Evolutionary conservation across 2,329 filamentous ascomycete species (phyloP).

Genomic region (Talaromyces sp.): DNA sequence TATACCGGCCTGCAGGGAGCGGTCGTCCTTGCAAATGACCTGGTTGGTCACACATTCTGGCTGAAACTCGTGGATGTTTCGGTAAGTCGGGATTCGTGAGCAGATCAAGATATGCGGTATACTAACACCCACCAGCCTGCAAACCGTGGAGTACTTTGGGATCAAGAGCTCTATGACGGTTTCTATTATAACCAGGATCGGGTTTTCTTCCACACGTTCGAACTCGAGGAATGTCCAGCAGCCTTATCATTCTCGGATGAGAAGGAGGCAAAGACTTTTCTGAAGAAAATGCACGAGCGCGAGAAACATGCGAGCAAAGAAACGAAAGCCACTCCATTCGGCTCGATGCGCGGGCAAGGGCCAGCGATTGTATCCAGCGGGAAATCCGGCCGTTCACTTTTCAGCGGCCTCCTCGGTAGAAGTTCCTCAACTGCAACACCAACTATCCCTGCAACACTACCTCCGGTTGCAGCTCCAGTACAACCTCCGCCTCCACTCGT

Average conservation of each 20-base stretch:
- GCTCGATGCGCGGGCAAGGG: slow-evolving; percentile 49
- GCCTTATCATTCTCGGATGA: slow-evolving; percentile 92
- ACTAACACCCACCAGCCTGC: slow-evolving; percentile 54
- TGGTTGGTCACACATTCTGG: slow-evolving; percentile 95
- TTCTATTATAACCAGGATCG: slow-evolving; percentile 96
- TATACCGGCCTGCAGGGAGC: slow-evolving; percentile 93
- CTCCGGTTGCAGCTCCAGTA: slow-evolving; percentile 31
- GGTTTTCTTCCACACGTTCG: slow-evolving; percentile 96
- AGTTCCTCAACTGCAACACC: slow-evolving; percentile 14
- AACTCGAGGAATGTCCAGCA: slow-evolving; percentile 86
- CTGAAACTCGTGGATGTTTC: slow-evolving; percentile 96
- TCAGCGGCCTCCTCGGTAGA: slow-evolving; percentile 45
- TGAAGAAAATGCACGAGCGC: slow-evolving; percentile 94
- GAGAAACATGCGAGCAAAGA: slow-evolving; percentile 94
- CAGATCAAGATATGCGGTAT: slow-evolving; percentile 6
- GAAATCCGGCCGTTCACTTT: slow-evolving; percentile 52
- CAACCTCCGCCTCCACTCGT: slow-evolving; percentile 22
- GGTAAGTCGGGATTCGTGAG: slow-evolving; percentile 52
- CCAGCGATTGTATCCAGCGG: slow-evolving; percentile 42
- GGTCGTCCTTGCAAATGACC: slow-evolving; percentile 83
- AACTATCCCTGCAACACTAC: slow-evolving; percentile 19
- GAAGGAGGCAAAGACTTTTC: slow-evolving; percentile 94
- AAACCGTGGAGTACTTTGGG: slow-evolving; percentile 85
- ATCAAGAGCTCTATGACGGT: slow-evolving; percentile 94
- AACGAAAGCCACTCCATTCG: slow-evolving; percentile 74